A percentile compares a stretch with the other conserved stretches of the same genome.
These are phyloP conservation scores for Pseudogymnoascus sp. DNA, from an alignment of 2,329 filamentous ascomycete species.

Conservation along the genomic window DNA sequence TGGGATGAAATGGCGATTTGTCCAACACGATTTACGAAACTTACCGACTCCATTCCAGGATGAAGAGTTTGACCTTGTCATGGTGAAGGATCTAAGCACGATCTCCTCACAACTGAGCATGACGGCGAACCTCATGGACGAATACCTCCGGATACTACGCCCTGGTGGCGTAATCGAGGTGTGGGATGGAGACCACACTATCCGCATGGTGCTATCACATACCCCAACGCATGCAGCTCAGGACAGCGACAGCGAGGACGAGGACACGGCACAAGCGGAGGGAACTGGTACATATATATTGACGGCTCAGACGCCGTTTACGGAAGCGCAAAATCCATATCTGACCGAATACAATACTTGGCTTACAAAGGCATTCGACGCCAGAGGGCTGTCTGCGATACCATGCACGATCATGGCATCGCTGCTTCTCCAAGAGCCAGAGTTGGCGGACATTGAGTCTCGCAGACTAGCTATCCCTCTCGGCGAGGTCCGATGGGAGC, in stretches of 20 bases:
- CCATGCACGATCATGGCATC: conserved; percentile 73
- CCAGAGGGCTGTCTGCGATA: conserved; percentile 60
- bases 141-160: conserved; percentile 68
- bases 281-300: conserved; percentile 75
- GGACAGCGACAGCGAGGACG: conserved; percentile 41
- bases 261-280: conserved; percentile 57
- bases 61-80: conserved; percentile 78
- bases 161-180: conserved; percentile 76
- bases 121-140: conserved; percentile 53
- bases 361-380: conserved; percentile 68
- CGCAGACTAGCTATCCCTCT: conserved; percentile 81
- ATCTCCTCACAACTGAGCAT: conserved; percentile 50
- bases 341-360: conserved; percentile 78
- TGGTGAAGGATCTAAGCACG: conserved; percentile 76
- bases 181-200: conserved; percentile 81
- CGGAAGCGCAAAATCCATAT: conserved; percentile 71
- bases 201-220: conserved; percentile 77
- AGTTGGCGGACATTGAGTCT: conserved; percentile 63
- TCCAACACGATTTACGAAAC: conserved; percentile 76
- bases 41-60: conserved; percentile 70
- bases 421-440: conserved; percentile 73
- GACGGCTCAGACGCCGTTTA: conserved; percentile 74
- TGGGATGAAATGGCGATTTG: conserved; percentile 80
- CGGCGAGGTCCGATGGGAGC: conserved; percentile 80
- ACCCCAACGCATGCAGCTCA: conserved; percentile 36